These are phyloP conservation scores for Dioszegia hungarica DNA, from an alignment of 768 basidiomycete species.

Conservation along the genomic window DNA sequence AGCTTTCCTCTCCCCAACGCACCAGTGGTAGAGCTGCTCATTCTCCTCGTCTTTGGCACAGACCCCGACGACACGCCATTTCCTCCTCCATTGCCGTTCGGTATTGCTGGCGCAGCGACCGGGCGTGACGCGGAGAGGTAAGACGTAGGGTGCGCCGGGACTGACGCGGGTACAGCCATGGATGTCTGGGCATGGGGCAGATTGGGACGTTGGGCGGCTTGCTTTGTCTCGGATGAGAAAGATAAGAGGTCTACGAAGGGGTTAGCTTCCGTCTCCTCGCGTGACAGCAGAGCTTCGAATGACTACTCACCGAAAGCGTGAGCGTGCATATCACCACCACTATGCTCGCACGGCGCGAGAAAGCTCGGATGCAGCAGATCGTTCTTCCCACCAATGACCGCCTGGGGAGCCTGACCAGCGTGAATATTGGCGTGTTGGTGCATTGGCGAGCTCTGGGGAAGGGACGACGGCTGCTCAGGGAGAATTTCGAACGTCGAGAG, in stretches of 20 bases:
- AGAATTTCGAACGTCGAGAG: background rate
- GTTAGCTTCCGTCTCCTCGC: background rate
- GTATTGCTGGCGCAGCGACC: conserved; percentile 1
- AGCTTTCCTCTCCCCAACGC: conserved; percentile 39
- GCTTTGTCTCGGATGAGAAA: conserved; percentile 18
- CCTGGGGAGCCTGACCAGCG: background rate
- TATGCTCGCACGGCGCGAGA: conserved; percentile 38
- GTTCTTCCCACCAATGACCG: conserved; percentile 19
- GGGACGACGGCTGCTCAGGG: background rate
- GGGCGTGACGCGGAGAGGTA: conserved; percentile 33
- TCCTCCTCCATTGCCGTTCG: background rate
- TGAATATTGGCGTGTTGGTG: background rate
- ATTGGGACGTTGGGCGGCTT: conserved; percentile 8
- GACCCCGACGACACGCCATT: background rate
- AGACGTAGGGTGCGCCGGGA: conserved; percentile 27
- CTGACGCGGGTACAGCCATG: conserved; percentile 24
- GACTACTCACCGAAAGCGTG: conserved; percentile 44
- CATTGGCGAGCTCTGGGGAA: background rate
- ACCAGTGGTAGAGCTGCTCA: conserved; percentile 41
- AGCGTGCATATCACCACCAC: conserved; percentile 28
- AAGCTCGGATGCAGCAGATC: conserved; percentile 35
- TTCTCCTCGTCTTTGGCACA: conserved; percentile 29
- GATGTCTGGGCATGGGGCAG: conserved; percentile 16
- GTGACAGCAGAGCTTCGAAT: too few relatives aligned
- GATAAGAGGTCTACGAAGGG: conserved; percentile 30